Conservation (phyloP, 1,139 yeast species). For the Sugiyamaella novakii region DNA sequence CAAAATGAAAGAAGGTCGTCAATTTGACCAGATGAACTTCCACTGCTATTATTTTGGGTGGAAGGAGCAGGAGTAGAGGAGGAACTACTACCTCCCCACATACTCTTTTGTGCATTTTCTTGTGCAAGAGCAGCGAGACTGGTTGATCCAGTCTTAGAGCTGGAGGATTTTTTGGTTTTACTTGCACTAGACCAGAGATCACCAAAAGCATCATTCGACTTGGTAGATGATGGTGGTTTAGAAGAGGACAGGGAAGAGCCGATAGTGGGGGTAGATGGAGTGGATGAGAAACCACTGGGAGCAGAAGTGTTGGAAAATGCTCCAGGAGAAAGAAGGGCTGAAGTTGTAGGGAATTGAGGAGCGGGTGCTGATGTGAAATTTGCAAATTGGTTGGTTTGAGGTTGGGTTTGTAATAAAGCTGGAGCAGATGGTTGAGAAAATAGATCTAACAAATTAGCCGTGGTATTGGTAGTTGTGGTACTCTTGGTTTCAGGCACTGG, state of each 20-base stretch:
- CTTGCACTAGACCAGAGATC: constrained; percentile 72
- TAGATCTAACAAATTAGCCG: constrained; percentile 32
- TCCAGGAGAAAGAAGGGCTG: constrained; percentile 26
- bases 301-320: constrained; percentile 14
- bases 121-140: constrained; percentile 39
- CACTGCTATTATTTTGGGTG: background rate
- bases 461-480: constrained; percentile 33
- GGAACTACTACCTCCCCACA: constrained; percentile 39
- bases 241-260: constrained; percentile 25
- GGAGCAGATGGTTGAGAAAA: constrained; percentile 29
- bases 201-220: constrained; percentile 72
- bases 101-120: constrained; percentile 36
- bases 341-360: constrained; percentile 42
- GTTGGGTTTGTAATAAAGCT: constrained; percentile 26
- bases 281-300: constrained; percentile 9
- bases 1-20: constrained; percentile 36
- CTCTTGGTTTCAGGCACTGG: constrained; percentile 35
- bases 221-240: constrained; percentile 30
- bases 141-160: constrained; percentile 22
- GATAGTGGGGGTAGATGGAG: constrained; percentile 19
- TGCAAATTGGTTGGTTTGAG: constrained; percentile 27
- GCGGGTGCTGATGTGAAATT: constrained; percentile 32
- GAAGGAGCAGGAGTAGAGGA: constrained; percentile 20
- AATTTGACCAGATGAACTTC: constrained; percentile 19
- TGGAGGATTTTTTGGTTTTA: constrained; percentile 46